A percentile compares a stretch with the other conserved stretches of the same genome.
Conservation (phyloP, 192 early-diverging fungal species). For the Coemansia asiatica region DNA sequence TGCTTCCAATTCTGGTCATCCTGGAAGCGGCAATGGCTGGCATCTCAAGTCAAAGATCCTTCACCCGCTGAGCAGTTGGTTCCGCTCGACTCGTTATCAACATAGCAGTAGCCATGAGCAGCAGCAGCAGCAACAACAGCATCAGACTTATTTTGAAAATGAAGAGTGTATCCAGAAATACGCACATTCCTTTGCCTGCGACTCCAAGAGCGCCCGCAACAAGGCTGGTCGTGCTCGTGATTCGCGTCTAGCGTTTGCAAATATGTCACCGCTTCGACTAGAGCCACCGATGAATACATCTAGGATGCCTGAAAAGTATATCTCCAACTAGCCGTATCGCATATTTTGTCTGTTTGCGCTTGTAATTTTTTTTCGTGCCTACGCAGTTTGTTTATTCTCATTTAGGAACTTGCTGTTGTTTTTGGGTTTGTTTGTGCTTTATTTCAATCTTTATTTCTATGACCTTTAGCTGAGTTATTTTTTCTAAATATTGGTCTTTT, state of each 20-base stretch:
- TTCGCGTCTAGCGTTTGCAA: not conserved
- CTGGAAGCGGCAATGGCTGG: constrained; percentile 26
- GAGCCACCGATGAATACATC: constrained; percentile 15
- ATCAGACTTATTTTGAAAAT: not conserved
- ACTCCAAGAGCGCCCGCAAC: not conserved
- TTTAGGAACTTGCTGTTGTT: not conserved
- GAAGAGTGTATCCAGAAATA: not conserved
- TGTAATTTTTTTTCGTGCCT: not conserved
- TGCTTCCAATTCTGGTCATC: not conserved
- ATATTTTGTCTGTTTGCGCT: not conserved
- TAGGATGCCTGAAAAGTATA: not conserved
- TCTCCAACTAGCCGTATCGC: constrained; percentile 5
- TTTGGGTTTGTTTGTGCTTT: too few relatives aligned
- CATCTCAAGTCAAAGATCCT: constrained; percentile 48
- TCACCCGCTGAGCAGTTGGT: constrained; percentile 51
- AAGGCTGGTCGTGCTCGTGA: not conserved
- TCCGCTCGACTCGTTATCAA: constrained; percentile 37
- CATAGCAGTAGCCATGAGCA: not conserved
- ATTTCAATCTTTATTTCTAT: not conserved
- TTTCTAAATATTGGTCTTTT: not conserved
- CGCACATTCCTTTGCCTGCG: not conserved
- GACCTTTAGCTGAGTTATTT: too few relatives aligned
- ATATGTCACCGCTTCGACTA: constrained; percentile 12
- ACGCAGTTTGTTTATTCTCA: too few relatives aligned
- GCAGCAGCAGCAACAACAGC: not conserved